Percentiles rank a stretch among this genome's conserved stretches.
These are phyloP conservation scores for Boechera stricta DNA, from an alignment of 345 rosid species.

Conservation along the genomic window DNA sequence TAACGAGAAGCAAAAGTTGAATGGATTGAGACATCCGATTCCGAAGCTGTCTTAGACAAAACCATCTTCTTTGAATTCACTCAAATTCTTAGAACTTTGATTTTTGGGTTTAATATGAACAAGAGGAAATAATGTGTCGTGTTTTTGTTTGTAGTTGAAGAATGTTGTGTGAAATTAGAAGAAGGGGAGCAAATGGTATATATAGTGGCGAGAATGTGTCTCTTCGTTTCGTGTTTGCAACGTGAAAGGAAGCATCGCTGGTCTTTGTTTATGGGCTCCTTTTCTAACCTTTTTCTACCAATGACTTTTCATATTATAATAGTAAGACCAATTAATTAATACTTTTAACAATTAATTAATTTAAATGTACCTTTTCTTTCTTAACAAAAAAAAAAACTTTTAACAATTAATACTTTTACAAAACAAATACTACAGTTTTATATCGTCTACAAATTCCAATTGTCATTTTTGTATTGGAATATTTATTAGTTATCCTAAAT, in stretches of 20 bases:
- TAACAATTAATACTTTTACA: neutral
- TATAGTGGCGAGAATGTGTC: conserved; percentile 30
- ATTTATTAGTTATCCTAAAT: neutral
- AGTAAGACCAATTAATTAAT: conserved; percentile 1
- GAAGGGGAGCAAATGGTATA: conserved; percentile 32
- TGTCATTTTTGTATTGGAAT: neutral
- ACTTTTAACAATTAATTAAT: neutral
- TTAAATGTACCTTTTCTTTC: too few relatives aligned
- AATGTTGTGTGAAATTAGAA: conserved; percentile 33
- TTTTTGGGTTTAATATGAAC: conserved; percentile 9
- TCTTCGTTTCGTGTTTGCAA: conserved; percentile 19
- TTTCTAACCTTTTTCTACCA: neutral
- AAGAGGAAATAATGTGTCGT: neutral
- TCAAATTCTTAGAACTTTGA: neutral
- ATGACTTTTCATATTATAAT: conserved; percentile 34
- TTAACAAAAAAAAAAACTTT: too few relatives aligned
- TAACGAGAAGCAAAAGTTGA: conserved; percentile 91
- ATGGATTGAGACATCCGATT: conserved; percentile 76
- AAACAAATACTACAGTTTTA: neutral
- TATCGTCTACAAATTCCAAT: neutral
- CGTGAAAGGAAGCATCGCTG: conserved; percentile 44
- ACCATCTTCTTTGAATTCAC: conserved; percentile 54
- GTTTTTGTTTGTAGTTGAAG: conserved; percentile 16
- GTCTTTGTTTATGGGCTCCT: conserved; percentile 42
- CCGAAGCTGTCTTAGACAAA: conserved; percentile 64